phyloP scores from a whole-genome alignment of 2,329 filamentous ascomycete species.

The Fusarium annulatum region DNA sequence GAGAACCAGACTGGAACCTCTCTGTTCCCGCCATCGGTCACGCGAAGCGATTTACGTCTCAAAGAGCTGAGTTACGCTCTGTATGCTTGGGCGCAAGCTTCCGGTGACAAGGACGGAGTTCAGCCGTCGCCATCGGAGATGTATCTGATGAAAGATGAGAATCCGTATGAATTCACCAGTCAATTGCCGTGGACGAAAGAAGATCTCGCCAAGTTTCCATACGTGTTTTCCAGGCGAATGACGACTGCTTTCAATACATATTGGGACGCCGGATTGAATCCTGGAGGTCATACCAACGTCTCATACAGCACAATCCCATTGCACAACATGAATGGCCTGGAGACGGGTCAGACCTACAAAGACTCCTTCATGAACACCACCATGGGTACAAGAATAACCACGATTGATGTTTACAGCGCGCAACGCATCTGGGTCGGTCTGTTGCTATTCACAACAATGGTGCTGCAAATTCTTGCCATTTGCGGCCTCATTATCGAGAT shows the following conservation, averaged over 20 bases:
- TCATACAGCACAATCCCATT: neutral
- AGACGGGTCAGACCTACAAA: neutral
- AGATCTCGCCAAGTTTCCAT: neutral
- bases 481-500: neutral
- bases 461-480: neutral
- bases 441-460: neutral
- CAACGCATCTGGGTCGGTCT: neutral
- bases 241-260: neutral
- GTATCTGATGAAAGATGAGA: neutral
- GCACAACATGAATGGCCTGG: neutral
- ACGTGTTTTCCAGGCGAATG: neutral
- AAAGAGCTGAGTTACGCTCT: neutral
- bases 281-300: neutral
- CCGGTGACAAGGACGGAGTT: neutral
- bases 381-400: neutral
- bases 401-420: neutral
- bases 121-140: neutral
- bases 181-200: neutral
- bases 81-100: neutral
- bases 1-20: neutral
- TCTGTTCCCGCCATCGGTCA: neutral
- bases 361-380: conserved; percentile 1
- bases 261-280: neutral
- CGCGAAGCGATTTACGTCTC: neutral
- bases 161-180: neutral